Base-by-base conservation (phyloP, 257 asterid genomes). In the Linaria vulgaris region DNA sequence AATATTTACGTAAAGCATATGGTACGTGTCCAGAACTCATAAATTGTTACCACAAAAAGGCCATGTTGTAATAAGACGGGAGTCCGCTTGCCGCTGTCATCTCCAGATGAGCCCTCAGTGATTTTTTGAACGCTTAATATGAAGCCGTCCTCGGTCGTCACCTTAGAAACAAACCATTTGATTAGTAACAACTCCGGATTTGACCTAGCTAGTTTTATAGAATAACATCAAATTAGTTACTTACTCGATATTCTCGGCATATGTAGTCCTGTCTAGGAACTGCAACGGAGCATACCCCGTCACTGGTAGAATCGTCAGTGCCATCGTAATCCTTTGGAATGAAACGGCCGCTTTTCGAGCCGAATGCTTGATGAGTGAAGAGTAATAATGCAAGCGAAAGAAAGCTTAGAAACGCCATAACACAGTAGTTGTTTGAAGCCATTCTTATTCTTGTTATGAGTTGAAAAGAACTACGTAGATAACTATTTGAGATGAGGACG, bases 81-180 rank as follows among this genome's bases (percentile, higher is more conserved):
- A 8, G 67, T 79, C 74, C 78, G 76, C 41, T 64, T 72, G 22
- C n/a, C 37, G 12, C 72, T 71, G 0, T 67, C 69, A 10, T 76
- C 73, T 19, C 76, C 80, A 34, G 44, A 19, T 13, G 73, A 84
- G 37, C 91, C 85, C 60, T 51, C 66, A 1, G 94, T 86, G 17
- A 85, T 85, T 50, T 95, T 78, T 21, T 78, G 89, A 56, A 88
- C 82, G 70, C 89, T 83, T 6, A 88, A 47, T 48, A 85, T 66
- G 70, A 85, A 88, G 4, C 95, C 96, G 44, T 88, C 95, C 44
- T 78, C 91, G 0, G 96, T 88, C 9, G 24, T 75, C 44, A 82
- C 89, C 95, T 88, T 76, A 77, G 30, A 61, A 22, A 12, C 53
- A 43, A 17, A 72, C 6, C 3, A 27, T 27, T 27, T 27, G 4